A percentile compares a stretch with the other conserved stretches of the same genome.
Conservation (phyloP, 2,329 filamentous ascomycete genomes). For the Cercospora zeina region DNA sequence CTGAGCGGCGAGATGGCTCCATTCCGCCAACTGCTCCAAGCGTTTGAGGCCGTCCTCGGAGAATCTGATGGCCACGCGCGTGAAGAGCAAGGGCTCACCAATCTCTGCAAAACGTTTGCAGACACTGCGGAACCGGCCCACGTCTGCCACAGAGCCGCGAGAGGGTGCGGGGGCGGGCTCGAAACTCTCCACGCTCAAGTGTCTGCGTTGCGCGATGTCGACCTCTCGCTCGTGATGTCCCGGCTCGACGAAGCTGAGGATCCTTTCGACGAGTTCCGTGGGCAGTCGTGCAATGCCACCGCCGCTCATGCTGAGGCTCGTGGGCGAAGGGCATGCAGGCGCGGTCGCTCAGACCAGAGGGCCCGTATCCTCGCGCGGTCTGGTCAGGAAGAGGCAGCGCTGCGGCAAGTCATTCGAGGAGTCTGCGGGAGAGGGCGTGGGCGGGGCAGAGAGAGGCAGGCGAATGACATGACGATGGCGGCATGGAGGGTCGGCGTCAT, state of each 20-base stretch:
- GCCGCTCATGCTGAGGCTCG: slow-evolving; percentile 5
- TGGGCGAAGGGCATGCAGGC: background rate
- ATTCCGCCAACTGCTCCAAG: slow-evolving; percentile 52
- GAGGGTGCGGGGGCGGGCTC: slow-evolving; percentile 47
- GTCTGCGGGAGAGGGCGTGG: background rate
- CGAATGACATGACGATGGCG: slow-evolving; percentile 16
- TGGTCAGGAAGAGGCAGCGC: background rate
- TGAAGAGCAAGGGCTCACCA: slow-evolving; percentile 55
- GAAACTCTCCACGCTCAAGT: slow-evolving; percentile 56
- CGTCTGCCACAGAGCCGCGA: slow-evolving; percentile 47
- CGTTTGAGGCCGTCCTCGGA: slow-evolving; percentile 52
- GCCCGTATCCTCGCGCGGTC: background rate
- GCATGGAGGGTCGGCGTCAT: slow-evolving; percentile 18
- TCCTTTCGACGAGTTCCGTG: slow-evolving; percentile 53
- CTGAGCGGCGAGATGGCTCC: slow-evolving; percentile 53
- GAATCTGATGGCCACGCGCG: slow-evolving; percentile 55
- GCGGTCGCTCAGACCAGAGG: background rate
- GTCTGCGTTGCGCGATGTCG: slow-evolving; percentile 52
- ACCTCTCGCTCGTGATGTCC: slow-evolving; percentile 52
- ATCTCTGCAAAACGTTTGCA: slow-evolving; percentile 54
- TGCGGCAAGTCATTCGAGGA: background rate
- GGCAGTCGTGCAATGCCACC: slow-evolving; percentile 16
- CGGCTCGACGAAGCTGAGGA: slow-evolving; percentile 55
- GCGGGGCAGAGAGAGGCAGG: background rate
- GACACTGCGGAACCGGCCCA: slow-evolving; percentile 51